Conservation (phyloP, 2,329 filamentous ascomycete genomes). For the Tolypocladium pustulatum region DNA sequence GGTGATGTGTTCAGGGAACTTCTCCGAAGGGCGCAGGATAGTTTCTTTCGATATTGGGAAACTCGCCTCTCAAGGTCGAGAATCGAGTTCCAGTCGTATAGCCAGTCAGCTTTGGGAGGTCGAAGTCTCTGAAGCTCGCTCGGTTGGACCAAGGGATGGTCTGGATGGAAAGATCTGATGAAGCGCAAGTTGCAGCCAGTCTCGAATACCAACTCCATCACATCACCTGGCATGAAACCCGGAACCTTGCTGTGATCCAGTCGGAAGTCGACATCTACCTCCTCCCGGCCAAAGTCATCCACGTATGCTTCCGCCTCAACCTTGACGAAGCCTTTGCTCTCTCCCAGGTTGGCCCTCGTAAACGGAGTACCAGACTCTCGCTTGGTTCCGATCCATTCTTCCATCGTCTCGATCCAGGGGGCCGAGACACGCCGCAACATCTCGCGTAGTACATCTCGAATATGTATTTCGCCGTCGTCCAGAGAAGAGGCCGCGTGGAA, state of each 20-base stretch:
- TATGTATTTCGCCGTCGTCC: conserved; percentile 50
- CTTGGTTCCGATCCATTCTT: conserved; percentile 66
- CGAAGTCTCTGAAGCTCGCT: conserved; percentile 32
- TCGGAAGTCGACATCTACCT: conserved; percentile 48
- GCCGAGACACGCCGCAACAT: conserved; percentile 51
- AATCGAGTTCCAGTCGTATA: conserved; percentile 62
- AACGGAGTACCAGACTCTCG: conserved; percentile 45
- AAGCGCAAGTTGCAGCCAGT: conserved; percentile 68
- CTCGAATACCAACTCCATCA: conserved; percentile 66
- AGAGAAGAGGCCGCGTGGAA: conserved; percentile 52
- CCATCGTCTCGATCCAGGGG: conserved; percentile 57
- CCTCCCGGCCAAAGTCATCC: conserved; percentile 49
- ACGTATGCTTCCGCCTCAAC: conserved; percentile 42
- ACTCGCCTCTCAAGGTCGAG: conserved; percentile 52
- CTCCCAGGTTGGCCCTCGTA: conserved; percentile 32
- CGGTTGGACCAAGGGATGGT: conserved; percentile 55
- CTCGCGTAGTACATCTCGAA: conserved; percentile 56
- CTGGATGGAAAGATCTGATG: conserved; percentile 57
- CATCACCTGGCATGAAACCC: conserved; percentile 58
- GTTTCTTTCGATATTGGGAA: conserved; percentile 18
- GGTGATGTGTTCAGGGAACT: conserved; percentile 1
- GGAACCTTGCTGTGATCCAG: conserved; percentile 59
- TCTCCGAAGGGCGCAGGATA: conserved; percentile 14
- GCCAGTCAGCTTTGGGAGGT: conserved; percentile 54
- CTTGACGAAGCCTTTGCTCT: conserved; percentile 49